Conservation (phyloP, 1,284 basidiomycete genomes). For the Melampsora larici-populina region DNA sequence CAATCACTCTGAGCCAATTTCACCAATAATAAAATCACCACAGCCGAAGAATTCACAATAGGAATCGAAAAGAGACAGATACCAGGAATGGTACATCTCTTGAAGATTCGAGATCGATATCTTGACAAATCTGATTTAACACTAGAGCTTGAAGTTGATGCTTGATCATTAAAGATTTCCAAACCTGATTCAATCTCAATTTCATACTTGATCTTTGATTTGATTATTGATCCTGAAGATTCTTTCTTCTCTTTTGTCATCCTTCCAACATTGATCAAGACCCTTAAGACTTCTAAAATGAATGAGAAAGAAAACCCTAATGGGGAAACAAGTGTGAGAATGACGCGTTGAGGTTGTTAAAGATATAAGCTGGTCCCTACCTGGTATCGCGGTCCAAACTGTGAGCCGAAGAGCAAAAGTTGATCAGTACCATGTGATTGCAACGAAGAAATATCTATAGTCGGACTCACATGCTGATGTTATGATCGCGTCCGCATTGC, state of each 20-base stretch:
- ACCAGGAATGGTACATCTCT: not conserved
- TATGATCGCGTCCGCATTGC: slow-evolving; percentile 1
- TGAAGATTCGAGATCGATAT: not conserved
- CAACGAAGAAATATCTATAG: not conserved
- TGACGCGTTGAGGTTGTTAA: too few relatives aligned
- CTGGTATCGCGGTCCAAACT: slow-evolving; percentile 5
- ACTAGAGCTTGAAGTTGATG: not conserved
- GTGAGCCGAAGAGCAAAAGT: too few relatives aligned
- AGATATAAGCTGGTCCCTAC: not conserved
- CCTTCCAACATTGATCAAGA: not conserved
- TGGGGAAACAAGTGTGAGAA: not conserved
- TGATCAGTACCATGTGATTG: too few relatives aligned
- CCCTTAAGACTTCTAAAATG: not conserved
- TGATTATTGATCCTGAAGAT: not conserved
- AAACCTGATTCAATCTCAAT: not conserved
- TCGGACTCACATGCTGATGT: not conserved
- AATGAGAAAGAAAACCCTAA: not conserved
- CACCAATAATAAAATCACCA: not conserved
- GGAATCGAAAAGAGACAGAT: not conserved
- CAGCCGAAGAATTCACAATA: not conserved
- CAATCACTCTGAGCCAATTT: not conserved
- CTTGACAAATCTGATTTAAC: not conserved
- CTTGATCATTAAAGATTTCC: not conserved
- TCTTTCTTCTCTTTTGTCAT: not conserved
- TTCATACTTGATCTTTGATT: not conserved